These are phyloP conservation scores for Maudiozyma bulderi DNA, from an alignment of 805 yeast species.

Conservation along the genomic window DNA sequence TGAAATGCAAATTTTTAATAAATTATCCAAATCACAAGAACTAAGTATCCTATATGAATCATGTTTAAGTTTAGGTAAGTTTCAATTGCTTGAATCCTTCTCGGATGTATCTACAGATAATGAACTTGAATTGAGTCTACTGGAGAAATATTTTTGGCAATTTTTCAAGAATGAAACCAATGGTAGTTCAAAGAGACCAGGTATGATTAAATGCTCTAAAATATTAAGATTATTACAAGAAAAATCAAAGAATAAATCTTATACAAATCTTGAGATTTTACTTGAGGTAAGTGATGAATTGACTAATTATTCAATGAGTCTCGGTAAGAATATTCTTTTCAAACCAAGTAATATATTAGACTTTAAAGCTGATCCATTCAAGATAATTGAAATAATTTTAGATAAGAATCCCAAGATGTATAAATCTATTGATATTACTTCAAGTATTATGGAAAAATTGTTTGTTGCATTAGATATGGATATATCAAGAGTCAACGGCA, in stretches of 20 bases:
- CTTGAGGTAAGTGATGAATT: slow-evolving; percentile 25
- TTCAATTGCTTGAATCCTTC: slow-evolving; percentile 17
- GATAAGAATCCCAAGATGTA: slow-evolving; percentile 49
- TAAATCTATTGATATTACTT: slow-evolving; percentile 34
- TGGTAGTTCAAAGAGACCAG: slow-evolving; percentile 32
- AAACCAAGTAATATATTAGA: slow-evolving; percentile 33
- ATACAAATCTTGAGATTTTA: slow-evolving; percentile 10
- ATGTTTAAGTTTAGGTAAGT: slow-evolving; percentile 23
- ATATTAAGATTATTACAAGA: slow-evolving; percentile 18
- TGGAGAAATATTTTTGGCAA: slow-evolving; percentile 32
- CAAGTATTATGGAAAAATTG: slow-evolving; percentile 34
- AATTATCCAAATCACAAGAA: slow-evolving; percentile 8
- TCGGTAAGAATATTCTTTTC: slow-evolving; percentile 29
- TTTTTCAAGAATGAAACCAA: slow-evolving; percentile 36
- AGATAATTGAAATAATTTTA: slow-evolving; percentile 35
- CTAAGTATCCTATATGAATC: slow-evolving; percentile 18
- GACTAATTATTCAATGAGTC: slow-evolving; percentile 23
- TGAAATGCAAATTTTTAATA: slow-evolving; percentile 10
- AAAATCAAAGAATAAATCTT: slow-evolving; percentile 2
- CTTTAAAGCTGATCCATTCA: slow-evolving; percentile 26
- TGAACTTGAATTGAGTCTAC: slow-evolving; percentile 5
- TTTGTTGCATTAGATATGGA: slow-evolving; percentile 31
- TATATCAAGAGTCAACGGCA: background rate
- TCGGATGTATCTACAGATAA: background rate
- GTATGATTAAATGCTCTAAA: slow-evolving; percentile 31